Base-by-base conservation (phyloP, 116 monocot species). In the Zostera marina region DNA sequence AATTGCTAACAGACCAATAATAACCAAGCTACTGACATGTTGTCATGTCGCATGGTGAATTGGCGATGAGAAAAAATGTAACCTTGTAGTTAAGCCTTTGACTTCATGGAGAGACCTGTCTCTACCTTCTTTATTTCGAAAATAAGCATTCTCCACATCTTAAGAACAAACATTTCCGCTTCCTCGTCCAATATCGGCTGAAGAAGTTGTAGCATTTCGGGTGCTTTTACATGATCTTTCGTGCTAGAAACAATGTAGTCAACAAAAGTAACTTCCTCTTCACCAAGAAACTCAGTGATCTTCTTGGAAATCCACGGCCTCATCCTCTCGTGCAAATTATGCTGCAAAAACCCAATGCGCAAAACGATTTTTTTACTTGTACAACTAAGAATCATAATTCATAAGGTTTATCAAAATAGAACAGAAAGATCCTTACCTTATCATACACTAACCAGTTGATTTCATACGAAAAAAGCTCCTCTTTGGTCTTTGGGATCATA, bases 71-170 rank as follows among this genome's bases (percentile, higher is more conserved):
- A 49, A 40, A 41, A 58, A 40, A 58, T 40, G 8, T 26, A 74
- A 74, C 66, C 67, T 62, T 32, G 19, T 9, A 63, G 2, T 80
- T 56, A 81, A 25, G 63, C 19, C 71, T 58, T 92, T 11, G 77
- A 41, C 76, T 82, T 88, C 25, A 56, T 47, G 22, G 81, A 59
- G 15, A 96, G 71, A 42, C 96, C 89, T 17, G 89, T 78, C 68
- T 96, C 96, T 4, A 89, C 89, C 68, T 84, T 88, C 80, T 88
- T 92, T 52, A 96, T 85, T 68, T 96, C 96, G 70, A 85, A 96
- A 56, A 96, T 96, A 23, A 96, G 77, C 96, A 96, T 96, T 64
- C 96, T 84, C 96, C 96, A 96, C 85, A 96, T 96, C 63, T 96
- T 96, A 21, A 96, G 85, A 54, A 96, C 88, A 78, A 96, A 96